Base-by-base conservation (phyloP, 352 stramenopile genomes). In the Phytophthora pseudosyringae region DNA sequence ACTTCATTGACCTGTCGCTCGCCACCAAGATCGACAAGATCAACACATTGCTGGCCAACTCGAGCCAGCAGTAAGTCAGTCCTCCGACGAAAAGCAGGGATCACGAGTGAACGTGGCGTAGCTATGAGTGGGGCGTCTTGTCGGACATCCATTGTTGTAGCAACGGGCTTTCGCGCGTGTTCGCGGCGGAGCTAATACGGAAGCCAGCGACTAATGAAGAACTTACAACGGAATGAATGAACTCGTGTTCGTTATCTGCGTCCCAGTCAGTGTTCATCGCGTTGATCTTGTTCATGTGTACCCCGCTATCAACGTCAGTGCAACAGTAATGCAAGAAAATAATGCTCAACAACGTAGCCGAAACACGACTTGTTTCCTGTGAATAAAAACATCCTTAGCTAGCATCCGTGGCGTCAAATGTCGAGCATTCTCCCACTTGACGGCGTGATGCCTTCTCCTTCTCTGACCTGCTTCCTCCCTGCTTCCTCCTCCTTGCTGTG, bases 1-100 rank as follows among this genome's bases (percentile, higher is more conserved):
- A 98, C 85, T 99, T 99, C 80, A 97, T 99, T 70, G 96, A 99
- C 82, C 75, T 99, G 69, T 98, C 93, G 70, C 86, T 98, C 48
- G 88, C 89, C 47, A 98, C 88, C 64, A 95, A 97, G 81, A 98
- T 99, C 79, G 94, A 98, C 69, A 97, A 97, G 84, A 94, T 96
- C 75, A 89, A 96, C 77, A 88, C 74, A 71, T 82, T 93, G 76
- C 74, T 93, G 64, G 78, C 81, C 31, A 90, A 84, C 73, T 78
- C 80, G 55, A 88, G 74, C 71, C 76, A 87, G 35, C 64, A 71
- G 51, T 78, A 78, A 69, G 62, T 44, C 32, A 49, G 29, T 61
- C 26, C 50, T 66, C 28, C 16, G 45, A 54, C 33, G 46, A 48
- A 28, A 53, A 44, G 47, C 39, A 51, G 29, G 56, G 36, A 26